Evolutionary conservation across 1,284 basidiomycete species (phyloP).

Genomic region (Puccinia horiana): DNA sequence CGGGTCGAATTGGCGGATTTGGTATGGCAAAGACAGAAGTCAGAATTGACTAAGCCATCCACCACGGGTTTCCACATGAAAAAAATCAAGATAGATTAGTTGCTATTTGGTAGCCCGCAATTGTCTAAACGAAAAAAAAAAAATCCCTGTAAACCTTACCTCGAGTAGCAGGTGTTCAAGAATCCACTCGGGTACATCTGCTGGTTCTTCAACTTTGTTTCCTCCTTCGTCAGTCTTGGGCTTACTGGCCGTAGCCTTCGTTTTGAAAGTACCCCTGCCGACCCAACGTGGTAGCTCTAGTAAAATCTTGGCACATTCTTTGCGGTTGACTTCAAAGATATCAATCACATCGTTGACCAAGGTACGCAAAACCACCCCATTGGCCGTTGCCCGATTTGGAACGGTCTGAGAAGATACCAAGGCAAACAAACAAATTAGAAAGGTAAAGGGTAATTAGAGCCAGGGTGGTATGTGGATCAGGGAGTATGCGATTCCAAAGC

Average conservation of each 20-base stretch:
- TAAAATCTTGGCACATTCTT: conserved; percentile 84
- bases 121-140: not conserved
- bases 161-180: conserved; percentile 78
- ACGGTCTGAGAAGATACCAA: conserved; percentile 66
- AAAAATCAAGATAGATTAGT: not conserved
- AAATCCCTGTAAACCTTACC: conserved; percentile 60
- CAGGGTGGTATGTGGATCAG: conserved; percentile 46
- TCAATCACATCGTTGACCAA: conserved; percentile 79
- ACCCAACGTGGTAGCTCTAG: conserved; percentile 86
- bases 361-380: conserved; percentile 77
- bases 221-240: conserved; percentile 52
- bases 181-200: conserved; percentile 62
- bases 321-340: conserved; percentile 93
- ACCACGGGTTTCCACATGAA: not conserved
- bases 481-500: not conserved
- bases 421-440: not conserved
- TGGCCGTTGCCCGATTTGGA: conserved; percentile 70
- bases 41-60: conserved; percentile 66
- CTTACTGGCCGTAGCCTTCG: conserved; percentile 53
- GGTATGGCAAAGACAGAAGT: conserved; percentile 76
- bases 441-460: not conserved
- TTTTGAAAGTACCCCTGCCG: conserved; percentile 77
- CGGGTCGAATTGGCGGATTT: conserved; percentile 70
- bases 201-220: conserved; percentile 56
- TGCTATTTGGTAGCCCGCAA: not conserved